Percentiles rank a stretch among this genome's conserved stretches.
Evolutionary conservation across 352 stramenopile species (phyloP).

Genomic region (Phytophthora fragariaefolia): DNA sequence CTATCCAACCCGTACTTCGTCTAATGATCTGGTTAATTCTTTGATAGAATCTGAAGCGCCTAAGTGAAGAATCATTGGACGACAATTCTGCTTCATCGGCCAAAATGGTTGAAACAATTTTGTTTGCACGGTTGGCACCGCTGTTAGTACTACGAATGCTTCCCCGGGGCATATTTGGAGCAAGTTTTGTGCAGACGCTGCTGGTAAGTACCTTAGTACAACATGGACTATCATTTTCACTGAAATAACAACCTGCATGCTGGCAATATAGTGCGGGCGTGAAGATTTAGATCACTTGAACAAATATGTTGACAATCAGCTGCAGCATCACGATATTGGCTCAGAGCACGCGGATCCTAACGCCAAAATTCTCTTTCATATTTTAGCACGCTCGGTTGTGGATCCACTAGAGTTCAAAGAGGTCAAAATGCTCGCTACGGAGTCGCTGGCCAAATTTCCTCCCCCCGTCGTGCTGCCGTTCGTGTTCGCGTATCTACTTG

Average conservation of each 20-base stretch:
- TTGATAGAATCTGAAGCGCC: slow-evolving; percentile 42
- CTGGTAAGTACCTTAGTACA: slow-evolving; percentile 28
- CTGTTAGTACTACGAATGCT: slow-evolving; percentile 72
- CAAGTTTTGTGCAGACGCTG: slow-evolving; percentile 2
- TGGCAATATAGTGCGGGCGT: slow-evolving; percentile 30
- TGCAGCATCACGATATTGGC: not conserved
- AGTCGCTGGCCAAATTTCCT: slow-evolving; percentile 61
- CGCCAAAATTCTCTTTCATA: slow-evolving; percentile 42
- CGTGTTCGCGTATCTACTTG: slow-evolving; percentile 45
- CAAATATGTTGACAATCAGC: slow-evolving; percentile 31
- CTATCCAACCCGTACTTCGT: not conserved
- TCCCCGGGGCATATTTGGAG: slow-evolving; percentile 37
- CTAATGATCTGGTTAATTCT: slow-evolving; percentile 8
- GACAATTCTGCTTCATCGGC: slow-evolving; percentile 44
- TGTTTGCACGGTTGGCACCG: slow-evolving; percentile 69
- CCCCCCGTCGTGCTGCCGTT: slow-evolving; percentile 42
- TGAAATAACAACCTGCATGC: slow-evolving; percentile 12
- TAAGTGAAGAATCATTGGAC: slow-evolving; percentile 57
- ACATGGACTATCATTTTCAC: not conserved
- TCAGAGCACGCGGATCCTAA: not conserved
- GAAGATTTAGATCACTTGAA: slow-evolving; percentile 46
- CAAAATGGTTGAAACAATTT: slow-evolving; percentile 47
- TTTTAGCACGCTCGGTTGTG: slow-evolving; percentile 47
- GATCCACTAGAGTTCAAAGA: slow-evolving; percentile 83
- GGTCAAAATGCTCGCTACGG: slow-evolving; percentile 72